Base-by-base conservation (phyloP, 352 stramenopile genomes). In the Phytopythium montanum region DNA sequence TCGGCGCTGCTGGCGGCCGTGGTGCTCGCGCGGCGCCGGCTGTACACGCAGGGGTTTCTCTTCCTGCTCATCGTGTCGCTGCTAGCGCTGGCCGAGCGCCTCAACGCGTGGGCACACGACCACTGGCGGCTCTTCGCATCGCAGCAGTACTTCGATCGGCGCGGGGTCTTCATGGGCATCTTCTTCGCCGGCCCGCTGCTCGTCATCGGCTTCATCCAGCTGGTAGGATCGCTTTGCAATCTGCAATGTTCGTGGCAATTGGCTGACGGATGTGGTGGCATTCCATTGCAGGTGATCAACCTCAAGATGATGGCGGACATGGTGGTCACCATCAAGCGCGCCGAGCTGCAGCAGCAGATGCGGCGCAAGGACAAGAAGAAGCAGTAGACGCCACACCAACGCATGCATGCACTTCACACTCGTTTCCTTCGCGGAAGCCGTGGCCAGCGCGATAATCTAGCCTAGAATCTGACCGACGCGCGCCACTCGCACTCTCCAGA, bases 91-190 rank as follows among this genome's bases (percentile, higher is more conserved):
- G 79, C 82, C 13, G 85, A 95, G 66, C 51, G 38, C 19, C 54
- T 95, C 12, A 95, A 95, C 57, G 67, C 61, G 39, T 90, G 77
- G 79, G 79, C 62, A 25, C 68, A 72, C 18, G 51, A 50, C 34
- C 76, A 92, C 58, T 95, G 86, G 86, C 64, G 56, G 13, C 45
- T 74, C 5, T 59, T 95, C 21, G 81, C 82, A 23, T 88, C 86
- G 46, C 86, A 95, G 55, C 70, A 88, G 44, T 95, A 95, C 68
- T 95, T 95, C 61, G 86, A 94, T 54, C 55, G 73, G 44, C 71
- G 76, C 21, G 86, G 86, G 1, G 76, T 95, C 16, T 95, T 95
- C 65, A 89, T 94, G 62, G 79, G 75, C 28, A 87, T 92, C 61
- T 91, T 95, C 64, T 90, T 88, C 61, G 82, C 80, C 2, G 84